Evolutionary conservation across 129 eudicot genomes (phyloP).

Genomic region (Tagetes patula): DNA sequence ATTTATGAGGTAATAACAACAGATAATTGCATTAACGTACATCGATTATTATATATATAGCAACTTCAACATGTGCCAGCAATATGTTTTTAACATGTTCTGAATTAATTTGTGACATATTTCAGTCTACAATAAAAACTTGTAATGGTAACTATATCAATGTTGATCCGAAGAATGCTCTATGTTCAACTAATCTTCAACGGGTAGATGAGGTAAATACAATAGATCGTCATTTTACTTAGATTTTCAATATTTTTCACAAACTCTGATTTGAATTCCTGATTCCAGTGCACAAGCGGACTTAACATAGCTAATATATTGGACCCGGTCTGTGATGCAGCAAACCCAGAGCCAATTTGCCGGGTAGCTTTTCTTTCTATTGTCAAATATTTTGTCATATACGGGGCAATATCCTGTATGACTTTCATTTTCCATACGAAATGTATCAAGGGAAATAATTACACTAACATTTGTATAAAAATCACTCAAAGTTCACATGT

Average conservation of each 20-base stretch:
- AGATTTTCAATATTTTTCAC: neutral
- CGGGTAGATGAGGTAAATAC: conserved; percentile 23
- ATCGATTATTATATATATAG: no score
- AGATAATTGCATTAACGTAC: no score
- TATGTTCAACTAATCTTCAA: conserved; percentile 18
- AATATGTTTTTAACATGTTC: neutral
- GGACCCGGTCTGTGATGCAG: conserved; percentile 18
- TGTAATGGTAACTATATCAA: conserved; percentile 27
- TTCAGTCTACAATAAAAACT: conserved; percentile 25
- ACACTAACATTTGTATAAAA: no score
- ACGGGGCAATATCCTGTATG: no score
- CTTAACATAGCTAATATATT: conserved; percentile 15
- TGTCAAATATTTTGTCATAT: neutral
- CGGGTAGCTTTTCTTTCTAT: conserved; percentile 18
- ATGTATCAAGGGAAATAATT: no score
- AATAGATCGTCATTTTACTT: neutral
- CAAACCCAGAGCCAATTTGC: conserved; percentile 22
- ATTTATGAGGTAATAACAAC: neutral
- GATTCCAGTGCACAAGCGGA: conserved; percentile 19
- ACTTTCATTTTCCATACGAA: no score
- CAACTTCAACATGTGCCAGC: neutral
- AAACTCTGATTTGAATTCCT: neutral
- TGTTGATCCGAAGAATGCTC: conserved; percentile 5
- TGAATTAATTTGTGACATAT: neutral
- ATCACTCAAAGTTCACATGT: no score